Evolutionary conservation across 352 stramenopile genomes (phyloP).

Genomic region (Chrysophaeum taylorii): DNA sequence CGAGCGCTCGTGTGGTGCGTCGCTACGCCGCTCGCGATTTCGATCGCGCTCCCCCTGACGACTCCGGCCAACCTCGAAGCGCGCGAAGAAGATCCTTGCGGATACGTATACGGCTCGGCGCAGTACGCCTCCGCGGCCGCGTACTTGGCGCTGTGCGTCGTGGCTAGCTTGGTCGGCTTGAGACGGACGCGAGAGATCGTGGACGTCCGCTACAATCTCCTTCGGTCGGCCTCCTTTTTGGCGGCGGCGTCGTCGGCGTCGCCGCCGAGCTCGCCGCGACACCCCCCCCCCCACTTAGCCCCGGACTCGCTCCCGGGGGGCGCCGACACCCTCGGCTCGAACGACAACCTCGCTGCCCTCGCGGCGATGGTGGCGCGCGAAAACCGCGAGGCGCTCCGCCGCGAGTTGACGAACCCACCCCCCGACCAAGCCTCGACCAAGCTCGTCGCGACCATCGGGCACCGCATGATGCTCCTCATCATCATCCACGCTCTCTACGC

Average conservation of each 20-base stretch:
- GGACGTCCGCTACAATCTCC: too few species aligned
- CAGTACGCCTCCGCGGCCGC: neutral
- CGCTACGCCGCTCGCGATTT: neutral
- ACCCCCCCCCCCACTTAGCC: too few species aligned
- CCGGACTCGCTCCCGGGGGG: neutral
- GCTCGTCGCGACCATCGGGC: neutral
- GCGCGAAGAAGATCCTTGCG: neutral
- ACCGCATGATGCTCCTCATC: constrained; percentile 1
- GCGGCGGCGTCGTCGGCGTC: neutral
- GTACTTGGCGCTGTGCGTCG: neutral
- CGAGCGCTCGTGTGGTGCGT: neutral
- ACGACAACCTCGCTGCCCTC: neutral
- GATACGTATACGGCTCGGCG: neutral
- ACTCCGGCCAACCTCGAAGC: neutral
- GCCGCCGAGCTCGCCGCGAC: too few species aligned
- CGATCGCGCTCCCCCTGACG: neutral
- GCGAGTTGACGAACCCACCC: neutral
- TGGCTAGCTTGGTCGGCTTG: neutral
- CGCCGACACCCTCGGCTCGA: neutral
- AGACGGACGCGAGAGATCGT: neutral
- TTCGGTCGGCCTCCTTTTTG: too few species aligned
- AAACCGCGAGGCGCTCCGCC: neutral
- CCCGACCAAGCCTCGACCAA: neutral
- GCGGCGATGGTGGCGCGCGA: too few species aligned
- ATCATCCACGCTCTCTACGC: neutral